Conservation (phyloP, 208 protist species). For the Polymyxa betae region DNA sequence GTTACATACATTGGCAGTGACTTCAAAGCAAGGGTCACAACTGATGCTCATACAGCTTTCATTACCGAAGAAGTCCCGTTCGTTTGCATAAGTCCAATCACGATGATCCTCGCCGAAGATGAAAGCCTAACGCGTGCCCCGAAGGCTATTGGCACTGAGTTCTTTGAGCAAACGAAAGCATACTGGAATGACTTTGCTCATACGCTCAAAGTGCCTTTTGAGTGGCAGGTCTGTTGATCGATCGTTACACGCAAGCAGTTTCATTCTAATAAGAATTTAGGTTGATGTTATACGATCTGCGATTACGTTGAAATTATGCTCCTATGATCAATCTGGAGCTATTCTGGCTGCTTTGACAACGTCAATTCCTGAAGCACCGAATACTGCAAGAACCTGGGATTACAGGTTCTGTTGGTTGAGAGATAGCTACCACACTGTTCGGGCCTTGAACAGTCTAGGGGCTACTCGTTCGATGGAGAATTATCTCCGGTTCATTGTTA, state of each 20-base stretch:
- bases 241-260: too few species aligned
- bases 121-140: neutral
- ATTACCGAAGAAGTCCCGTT: slow-evolving; percentile 16
- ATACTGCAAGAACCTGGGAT: slow-evolving; percentile 64
- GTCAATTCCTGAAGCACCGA: slow-evolving; percentile 67
- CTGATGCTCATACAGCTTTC: neutral
- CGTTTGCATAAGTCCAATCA: neutral
- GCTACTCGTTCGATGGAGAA: slow-evolving; percentile 70
- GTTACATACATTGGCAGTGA: neutral
- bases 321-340: slow-evolving; percentile 72
- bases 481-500: slow-evolving; percentile 71
- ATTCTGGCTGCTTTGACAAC: slow-evolving; percentile 73
- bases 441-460: slow-evolving; percentile 69
- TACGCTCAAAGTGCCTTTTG: slow-evolving; percentile 69
- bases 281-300: slow-evolving; percentile 69
- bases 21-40: neutral
- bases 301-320: slow-evolving; percentile 73
- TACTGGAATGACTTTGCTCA: slow-evolving; percentile 72
- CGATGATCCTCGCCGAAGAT: slow-evolving; percentile 32
- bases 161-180: slow-evolving; percentile 66
- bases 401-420: slow-evolving; percentile 64
- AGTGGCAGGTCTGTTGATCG: too few species aligned
- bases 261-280: too few species aligned
- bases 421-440: slow-evolving; percentile 63
- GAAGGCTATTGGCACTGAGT: slow-evolving; percentile 4